Percentiles rank a stretch among this genome's conserved stretches.
Evolutionary conservation across 2,329 filamentous ascomycete genomes (phyloP).

Genomic region (Xylariales sp.): DNA sequence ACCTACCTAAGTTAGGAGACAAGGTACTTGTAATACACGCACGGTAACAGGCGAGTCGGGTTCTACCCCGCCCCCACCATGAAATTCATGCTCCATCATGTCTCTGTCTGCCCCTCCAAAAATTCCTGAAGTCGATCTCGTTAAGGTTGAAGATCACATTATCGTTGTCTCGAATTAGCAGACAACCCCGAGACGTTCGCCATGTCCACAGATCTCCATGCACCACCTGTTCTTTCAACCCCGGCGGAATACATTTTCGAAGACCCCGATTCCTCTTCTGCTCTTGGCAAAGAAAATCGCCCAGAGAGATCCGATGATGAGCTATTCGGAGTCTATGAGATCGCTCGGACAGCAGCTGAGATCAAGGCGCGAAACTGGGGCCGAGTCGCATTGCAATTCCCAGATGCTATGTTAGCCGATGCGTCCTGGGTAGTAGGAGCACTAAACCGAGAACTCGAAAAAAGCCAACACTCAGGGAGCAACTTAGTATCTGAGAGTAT

Average conservation of each 20-base stretch:
- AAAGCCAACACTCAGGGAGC: conserved; percentile 23
- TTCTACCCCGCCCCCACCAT: conserved; percentile 35
- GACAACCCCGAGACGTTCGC: conserved; percentile 2
- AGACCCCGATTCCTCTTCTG: conserved; percentile 55
- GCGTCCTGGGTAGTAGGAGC: conserved; percentile 81
- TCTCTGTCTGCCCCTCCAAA: conserved; percentile 30
- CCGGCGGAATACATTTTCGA: conserved; percentile 70
- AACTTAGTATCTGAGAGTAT: neutral
- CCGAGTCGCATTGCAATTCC: conserved; percentile 92
- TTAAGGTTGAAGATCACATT: neutral
- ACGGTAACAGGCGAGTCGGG: neutral
- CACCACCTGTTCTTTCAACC: conserved; percentile 71
- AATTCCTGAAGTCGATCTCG: conserved; percentile 1
- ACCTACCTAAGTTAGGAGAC: too few species aligned
- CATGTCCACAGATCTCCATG: conserved; percentile 62
- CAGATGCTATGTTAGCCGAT: conserved; percentile 90
- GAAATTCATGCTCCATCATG: conserved; percentile 2
- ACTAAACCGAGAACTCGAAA: conserved; percentile 56
- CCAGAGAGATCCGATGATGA: conserved; percentile 69
- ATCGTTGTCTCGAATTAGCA: neutral
- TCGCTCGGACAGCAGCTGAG: conserved; percentile 80
- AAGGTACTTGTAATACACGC: too few species aligned
- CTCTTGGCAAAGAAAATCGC: conserved; percentile 47
- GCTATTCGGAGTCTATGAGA: conserved; percentile 83
- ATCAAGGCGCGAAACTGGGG: conserved; percentile 78